Conservation (phyloP, 176 grass and related monocot genomes). For the Aegilops sharonensis region DNA sequence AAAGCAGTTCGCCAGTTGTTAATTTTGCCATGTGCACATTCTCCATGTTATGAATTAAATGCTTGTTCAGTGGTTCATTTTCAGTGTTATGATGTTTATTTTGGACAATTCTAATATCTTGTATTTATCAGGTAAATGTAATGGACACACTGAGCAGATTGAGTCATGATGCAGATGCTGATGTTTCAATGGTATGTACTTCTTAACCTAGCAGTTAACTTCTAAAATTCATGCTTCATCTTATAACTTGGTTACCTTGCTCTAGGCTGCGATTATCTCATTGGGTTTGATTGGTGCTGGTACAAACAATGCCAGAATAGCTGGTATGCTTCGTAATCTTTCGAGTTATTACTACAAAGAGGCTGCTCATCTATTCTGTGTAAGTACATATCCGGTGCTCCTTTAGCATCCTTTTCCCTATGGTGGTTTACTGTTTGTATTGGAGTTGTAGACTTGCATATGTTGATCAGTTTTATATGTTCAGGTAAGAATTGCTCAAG, state of each 20-base stretch:
- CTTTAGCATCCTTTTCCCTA: neutral
- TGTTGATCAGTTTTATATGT: constrained; percentile 30
- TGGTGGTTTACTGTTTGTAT: neutral
- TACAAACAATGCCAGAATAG: constrained; percentile 98
- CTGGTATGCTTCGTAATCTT: constrained; percentile 94
- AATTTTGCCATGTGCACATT: neutral
- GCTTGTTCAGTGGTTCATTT: neutral
- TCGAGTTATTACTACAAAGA: constrained; percentile 99
- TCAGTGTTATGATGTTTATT: neutral
- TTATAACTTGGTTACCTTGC: neutral
- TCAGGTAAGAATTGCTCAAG: constrained; percentile 97
- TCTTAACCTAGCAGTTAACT: neutral
- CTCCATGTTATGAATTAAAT: neutral
- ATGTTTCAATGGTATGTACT: constrained; percentile 81
- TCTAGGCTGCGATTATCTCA: constrained; percentile 82
- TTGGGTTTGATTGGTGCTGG: constrained; percentile 96
- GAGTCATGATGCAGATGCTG: constrained; percentile 95
- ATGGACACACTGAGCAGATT: constrained; percentile 99
- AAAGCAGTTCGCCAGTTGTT: neutral
- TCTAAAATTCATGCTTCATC: neutral
- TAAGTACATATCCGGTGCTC: constrained; percentile 40
- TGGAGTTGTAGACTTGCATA: neutral
- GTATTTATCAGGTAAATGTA: constrained; percentile 75
- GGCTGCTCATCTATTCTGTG: constrained; percentile 97
- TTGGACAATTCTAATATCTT: constrained; percentile 9